Conservation (phyloP, 148 eudicot species). For the Fagopyrum esculentum region DNA sequence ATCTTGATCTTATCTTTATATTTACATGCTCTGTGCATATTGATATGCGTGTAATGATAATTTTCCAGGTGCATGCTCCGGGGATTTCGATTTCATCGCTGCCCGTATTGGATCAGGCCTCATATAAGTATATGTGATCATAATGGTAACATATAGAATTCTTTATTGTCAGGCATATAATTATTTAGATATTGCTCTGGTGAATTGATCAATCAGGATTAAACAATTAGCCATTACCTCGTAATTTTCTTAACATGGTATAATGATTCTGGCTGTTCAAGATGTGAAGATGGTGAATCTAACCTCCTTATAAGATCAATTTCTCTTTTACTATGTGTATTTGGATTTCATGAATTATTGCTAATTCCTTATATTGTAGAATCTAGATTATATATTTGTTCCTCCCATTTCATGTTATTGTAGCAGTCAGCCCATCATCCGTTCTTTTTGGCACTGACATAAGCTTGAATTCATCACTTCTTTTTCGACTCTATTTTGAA, state of each 20-base stretch:
- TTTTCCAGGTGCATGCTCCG: constrained; percentile 88
- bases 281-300: neutral
- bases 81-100: constrained; percentile 88
- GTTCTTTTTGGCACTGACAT: neutral
- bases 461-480: neutral
- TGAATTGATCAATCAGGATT: neutral
- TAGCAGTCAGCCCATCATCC: neutral
- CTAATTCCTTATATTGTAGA: too few relatives aligned
- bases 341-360: neutral
- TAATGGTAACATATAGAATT: constrained; percentile 45
- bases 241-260: neutral
- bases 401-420: neutral
- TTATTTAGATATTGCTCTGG: neutral
- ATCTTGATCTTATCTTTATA: neutral
- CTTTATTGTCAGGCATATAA: neutral
- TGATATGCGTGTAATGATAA: neutral
- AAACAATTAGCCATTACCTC: neutral
- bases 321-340: neutral
- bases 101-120: constrained; percentile 95
- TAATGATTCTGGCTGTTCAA: neutral
- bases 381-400: too few relatives aligned
- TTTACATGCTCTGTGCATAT: neutral
- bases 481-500: neutral
- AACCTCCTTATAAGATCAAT: neutral
- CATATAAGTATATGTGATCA: constrained; percentile 79